Conservation (phyloP, 139 green algal genomes). For the Chlorella vulgaris region DNA sequence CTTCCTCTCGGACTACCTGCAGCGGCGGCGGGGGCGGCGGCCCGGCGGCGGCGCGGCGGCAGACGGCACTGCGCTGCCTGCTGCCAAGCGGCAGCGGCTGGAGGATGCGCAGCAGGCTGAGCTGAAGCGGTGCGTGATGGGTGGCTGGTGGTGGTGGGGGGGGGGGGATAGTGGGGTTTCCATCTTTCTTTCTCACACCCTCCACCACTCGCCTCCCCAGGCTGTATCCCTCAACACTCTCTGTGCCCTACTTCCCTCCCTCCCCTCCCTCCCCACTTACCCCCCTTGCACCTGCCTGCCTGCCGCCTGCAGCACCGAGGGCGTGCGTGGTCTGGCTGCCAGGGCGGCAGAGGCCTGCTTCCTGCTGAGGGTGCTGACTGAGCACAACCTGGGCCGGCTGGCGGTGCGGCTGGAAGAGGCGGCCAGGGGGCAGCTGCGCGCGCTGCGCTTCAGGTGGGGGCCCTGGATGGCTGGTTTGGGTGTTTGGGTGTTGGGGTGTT, state of each 20-base stretch:
- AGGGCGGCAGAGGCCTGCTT: slow-evolving; percentile 68
- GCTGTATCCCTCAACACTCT: too few species aligned
- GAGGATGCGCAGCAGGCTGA: slow-evolving; percentile 71
- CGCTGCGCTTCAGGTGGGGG: slow-evolving; percentile 21
- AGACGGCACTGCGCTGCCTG: slow-evolving; percentile 9
- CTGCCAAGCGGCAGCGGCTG: slow-evolving; percentile 74
- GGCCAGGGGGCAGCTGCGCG: slow-evolving; percentile 22
- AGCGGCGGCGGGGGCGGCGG: slow-evolving; percentile 15
- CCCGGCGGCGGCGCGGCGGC: background rate
- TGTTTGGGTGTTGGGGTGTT: background rate
- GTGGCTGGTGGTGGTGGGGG: background rate
- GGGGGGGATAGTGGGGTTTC: background rate
- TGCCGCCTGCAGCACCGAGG: slow-evolving; percentile 34
- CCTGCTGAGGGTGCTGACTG: slow-evolving; percentile 53
- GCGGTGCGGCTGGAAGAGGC: slow-evolving; percentile 52
- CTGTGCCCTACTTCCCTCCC: too few species aligned
- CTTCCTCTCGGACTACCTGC: slow-evolving; percentile 61
- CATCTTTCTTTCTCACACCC: too few species aligned
- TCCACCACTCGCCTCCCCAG: too few species aligned
- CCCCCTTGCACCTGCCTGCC: too few species aligned
- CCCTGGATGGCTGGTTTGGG: background rate
- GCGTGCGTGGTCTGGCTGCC: slow-evolving; percentile 54
- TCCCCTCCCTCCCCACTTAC: too few species aligned
- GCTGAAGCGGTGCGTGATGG: slow-evolving; percentile 54
- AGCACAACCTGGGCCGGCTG: slow-evolving; percentile 61